These are phyloP conservation scores for Dioscorea zingiberensis DNA, from an alignment of 106 monocot species.

Conservation along the genomic window DNA sequence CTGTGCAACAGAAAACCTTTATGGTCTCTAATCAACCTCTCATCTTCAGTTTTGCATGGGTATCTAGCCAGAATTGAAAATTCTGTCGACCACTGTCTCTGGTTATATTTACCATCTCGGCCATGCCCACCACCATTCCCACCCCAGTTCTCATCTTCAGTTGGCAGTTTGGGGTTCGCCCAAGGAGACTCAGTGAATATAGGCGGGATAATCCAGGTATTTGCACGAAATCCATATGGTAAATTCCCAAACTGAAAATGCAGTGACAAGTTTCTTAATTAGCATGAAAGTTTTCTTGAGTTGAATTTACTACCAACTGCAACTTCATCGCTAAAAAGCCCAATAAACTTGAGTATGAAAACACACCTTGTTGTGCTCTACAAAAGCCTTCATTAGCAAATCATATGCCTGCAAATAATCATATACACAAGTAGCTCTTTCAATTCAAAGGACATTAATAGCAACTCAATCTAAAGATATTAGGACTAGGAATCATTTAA, in stretches of 20 bases:
- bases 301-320: too few species aligned
- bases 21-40: constrained; percentile 69
- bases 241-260: constrained; percentile 89
- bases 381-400: constrained; percentile 85
- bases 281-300: neutral
- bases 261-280: constrained; percentile 1
- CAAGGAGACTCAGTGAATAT: constrained; percentile 42
- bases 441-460: too few species aligned
- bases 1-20: constrained; percentile 87
- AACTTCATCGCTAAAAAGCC: too few species aligned
- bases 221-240: constrained; percentile 92
- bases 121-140: constrained; percentile 70
- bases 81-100: constrained; percentile 69
- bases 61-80: constrained; percentile 56
- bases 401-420: constrained; percentile 72
- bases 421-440: too few species aligned
- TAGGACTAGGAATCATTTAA: too few species aligned
- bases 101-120: constrained; percentile 40
- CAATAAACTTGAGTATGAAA: too few species aligned
- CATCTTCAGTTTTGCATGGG: constrained; percentile 89
- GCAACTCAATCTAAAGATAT: too few species aligned
- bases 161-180: constrained; percentile 43
- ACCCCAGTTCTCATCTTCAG: constrained; percentile 83
- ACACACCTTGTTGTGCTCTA: constrained; percentile 89
- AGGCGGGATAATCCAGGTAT: constrained; percentile 92